Evolutionary conservation across 2,329 filamentous ascomycete genomes (phyloP).

Genomic region (Claviceps lovelessii): DNA sequence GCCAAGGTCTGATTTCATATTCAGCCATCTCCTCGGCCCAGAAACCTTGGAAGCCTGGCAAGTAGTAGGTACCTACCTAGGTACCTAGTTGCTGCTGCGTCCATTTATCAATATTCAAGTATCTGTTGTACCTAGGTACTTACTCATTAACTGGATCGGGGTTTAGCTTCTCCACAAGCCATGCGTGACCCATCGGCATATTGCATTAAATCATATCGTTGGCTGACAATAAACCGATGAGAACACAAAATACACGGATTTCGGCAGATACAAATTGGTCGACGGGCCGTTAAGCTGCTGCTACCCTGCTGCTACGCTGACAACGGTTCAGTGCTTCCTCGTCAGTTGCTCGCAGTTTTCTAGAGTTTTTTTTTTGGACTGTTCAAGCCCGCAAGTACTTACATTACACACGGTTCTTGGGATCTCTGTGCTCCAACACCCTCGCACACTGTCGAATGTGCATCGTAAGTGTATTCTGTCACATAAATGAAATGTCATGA

Average conservation of each 20-base stretch:
- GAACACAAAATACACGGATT: background rate
- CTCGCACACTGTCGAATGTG: too few species aligned
- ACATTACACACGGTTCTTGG: too few species aligned
- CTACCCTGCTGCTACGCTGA: background rate
- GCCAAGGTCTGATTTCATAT: background rate
- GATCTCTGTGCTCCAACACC: too few species aligned
- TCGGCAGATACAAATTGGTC: background rate
- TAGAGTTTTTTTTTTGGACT: background rate
- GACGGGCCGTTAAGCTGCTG: background rate
- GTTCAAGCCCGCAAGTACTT: too few species aligned
- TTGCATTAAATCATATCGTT: too few species aligned
- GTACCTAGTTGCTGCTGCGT: too few species aligned
- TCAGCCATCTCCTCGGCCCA: background rate
- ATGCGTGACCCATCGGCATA: background rate
- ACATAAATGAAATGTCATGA: background rate
- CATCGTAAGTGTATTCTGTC: too few species aligned
- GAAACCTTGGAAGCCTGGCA: background rate
- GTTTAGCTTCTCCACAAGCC: background rate
- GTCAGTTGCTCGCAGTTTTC: too few species aligned
- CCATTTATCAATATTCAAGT: too few species aligned
- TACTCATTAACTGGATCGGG: background rate
- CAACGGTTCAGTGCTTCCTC: background rate
- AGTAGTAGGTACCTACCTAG: too few species aligned
- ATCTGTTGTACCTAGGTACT: background rate
- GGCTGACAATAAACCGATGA: background rate